Conservation (phyloP, 2,329 filamentous ascomycete species). For the Apiospora phragmitis region DNA sequence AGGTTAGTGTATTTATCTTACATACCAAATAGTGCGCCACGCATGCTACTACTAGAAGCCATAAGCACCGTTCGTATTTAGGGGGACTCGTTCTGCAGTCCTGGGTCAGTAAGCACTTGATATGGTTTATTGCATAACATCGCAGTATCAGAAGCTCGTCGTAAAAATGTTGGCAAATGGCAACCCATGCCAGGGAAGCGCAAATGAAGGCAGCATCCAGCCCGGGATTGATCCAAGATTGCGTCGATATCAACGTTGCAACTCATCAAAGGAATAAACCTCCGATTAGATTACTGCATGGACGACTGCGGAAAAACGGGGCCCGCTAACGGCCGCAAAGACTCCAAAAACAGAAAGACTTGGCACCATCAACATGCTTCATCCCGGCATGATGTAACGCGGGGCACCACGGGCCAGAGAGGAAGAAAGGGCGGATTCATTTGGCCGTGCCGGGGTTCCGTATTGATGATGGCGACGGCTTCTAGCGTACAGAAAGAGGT, state of each 20-base stretch:
- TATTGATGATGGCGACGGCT: background rate
- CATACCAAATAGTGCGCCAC: background rate
- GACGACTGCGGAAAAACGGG: background rate
- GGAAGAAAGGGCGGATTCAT: background rate
- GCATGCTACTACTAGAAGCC: background rate
- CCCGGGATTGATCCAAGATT: background rate
- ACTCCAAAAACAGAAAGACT: background rate
- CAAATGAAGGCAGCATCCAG: background rate
- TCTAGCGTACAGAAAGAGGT: background rate
- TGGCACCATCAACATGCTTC: background rate
- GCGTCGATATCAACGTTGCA: background rate
- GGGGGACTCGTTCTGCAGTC: background rate
- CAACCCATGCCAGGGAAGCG: background rate
- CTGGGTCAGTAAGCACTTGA: background rate
- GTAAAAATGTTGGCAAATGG: background rate
- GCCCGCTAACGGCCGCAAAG: background rate
- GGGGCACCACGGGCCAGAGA: background rate
- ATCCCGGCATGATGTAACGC: constrained; percentile 2
- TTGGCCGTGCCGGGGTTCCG: background rate
- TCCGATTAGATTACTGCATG: constrained; percentile 2
- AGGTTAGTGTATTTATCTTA: background rate
- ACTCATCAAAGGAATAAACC: constrained; percentile 4
- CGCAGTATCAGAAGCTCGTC: background rate
- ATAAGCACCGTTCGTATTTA: background rate
- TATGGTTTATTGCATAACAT: no score